Base-by-base conservation (phyloP, 768 basidiomycete genomes). In the Candolleomyces aberdarensis region DNA sequence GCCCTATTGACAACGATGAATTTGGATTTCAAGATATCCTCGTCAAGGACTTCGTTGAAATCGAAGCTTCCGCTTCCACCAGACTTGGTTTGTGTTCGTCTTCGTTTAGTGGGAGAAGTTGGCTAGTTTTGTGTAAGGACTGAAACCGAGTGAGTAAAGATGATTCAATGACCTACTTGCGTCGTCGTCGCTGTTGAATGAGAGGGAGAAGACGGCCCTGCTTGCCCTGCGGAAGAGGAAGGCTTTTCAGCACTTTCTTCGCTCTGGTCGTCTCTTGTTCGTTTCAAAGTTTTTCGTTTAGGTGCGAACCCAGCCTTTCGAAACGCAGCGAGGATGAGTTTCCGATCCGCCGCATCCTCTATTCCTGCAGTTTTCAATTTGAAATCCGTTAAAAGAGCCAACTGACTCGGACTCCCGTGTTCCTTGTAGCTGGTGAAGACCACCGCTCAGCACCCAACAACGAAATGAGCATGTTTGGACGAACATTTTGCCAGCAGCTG, bases 1-100 rank as follows among this genome's bases (percentile, higher is more conserved):
- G 96, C 96, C 22, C 96, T 87, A 72, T 98, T 98, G 49, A 92
- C 82, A 19, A 93, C 80, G 19, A 85, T 80, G 8, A 77, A 80
- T 64, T 92, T 88, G 19, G 72, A 73, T 62, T 72, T 77, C 47
- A 97, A 78, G 8, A 78, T 44, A 72, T 86, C 77, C 69, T 92
- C 91, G 64, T 91, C 87, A 56, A 87, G 65, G 15, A 89, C 72
- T 66, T 94, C 91, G 39, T 83, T 79, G 64, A 94, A 94, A 50
- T 88, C 85, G 46, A 91, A 76, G 64, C 79, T 85, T 22, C 82
- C 84, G 64, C 79, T 85, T 22, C 82, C 84, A 62, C 81, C 75
- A 5, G 64, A 66, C 20, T 77, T 77, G 2, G 75, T 82, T 63
- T 87, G 76, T 65, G 85, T 86, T 56, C 86, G 84, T 68, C 85